Base-by-base conservation (phyloP, 306 rosid genomes). In the Hippophae gyantsensis region DNA sequence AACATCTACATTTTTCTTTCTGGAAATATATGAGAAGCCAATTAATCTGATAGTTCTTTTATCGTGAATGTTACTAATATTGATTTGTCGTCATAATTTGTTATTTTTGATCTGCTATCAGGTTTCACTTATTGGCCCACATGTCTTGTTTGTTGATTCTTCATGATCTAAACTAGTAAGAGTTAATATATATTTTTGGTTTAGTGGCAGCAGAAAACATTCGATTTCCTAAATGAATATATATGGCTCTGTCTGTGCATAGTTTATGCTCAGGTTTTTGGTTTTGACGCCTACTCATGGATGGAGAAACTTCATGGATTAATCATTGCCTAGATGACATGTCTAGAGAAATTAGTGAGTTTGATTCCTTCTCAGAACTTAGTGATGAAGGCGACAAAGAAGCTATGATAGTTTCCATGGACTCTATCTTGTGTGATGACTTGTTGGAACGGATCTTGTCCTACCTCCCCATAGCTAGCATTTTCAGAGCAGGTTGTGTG, bases 391-490 rank as follows among this genome's bases (percentile, higher is more conserved):
- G 74, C 42, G 80, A 70, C 44, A 76, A 75, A 66, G 99, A 82
- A 57, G 76, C 60, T 64, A 18, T 55, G 58, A 63, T 69, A 50
- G 66, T 88, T 68, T 84, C 81, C 9, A 65, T 82, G 70, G 92
- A 85, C 43, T 26, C 71, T 44, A 77, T 87, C 54, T 71, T 93
- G 57, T 93, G 97, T 7, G 90, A 88, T 58, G 97, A 93, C 54
- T 65, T 93, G 64, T 67, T 93, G 83, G 99, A 93, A 69, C 87
- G 94, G 7, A 88, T 88, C 63, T 64, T 93, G 13, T 84, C 95
- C 13, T 78, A 73, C 84, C 94, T 93, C 23, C 99, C 99, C 2
- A 61, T 74, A 44, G 94, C 88, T 11, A 87, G 97, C 84, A 84
- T 93, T 65, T 77, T 84, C 74, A 69, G 99, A 70, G 96, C 93